A percentile compares a stretch with the other conserved stretches of the same genome.
Conservation (phyloP, 805 yeast genomes). For the Candida manassasensis region DNA sequence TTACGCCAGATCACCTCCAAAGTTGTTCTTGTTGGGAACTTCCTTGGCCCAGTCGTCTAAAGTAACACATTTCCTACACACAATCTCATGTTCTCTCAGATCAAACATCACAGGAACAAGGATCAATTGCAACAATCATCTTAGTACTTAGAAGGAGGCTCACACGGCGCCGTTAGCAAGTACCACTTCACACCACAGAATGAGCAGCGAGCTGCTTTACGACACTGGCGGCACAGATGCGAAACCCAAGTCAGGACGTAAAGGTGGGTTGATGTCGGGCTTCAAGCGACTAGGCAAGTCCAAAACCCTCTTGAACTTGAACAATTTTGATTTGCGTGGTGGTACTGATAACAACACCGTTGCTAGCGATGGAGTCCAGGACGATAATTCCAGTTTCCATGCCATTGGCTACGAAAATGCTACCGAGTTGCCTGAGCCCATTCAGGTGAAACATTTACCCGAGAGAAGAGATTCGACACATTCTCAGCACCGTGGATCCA, state of each 20-base stretch:
- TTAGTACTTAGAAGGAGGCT: too few species aligned
- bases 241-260: neutral
- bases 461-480: constrained; percentile 6
- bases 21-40: too few species aligned
- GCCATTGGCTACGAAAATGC: constrained; percentile 28
- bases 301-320: constrained; percentile 1
- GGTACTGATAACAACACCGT: neutral
- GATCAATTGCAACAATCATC: too few species aligned
- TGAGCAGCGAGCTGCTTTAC: neutral
- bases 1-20: too few species aligned
- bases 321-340: neutral
- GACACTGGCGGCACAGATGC: neutral
- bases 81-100: too few species aligned
- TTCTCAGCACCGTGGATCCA: neutral
- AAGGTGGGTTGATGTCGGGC: constrained; percentile 1
- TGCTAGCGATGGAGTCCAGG: neutral
- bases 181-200: too few species aligned
- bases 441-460: constrained; percentile 27
- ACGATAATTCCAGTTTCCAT: constrained; percentile 19
- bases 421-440: constrained; percentile 22
- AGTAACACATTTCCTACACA: too few species aligned
- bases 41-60: too few species aligned
- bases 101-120: too few species aligned
- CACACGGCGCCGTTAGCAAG: too few species aligned
- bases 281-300: constrained; percentile 3